Evolutionary conservation across 306 rosid genomes (phyloP), one percentile per base, ranked within the genome.

Genomic region (Oxytropis ochrocephala): DNA sequence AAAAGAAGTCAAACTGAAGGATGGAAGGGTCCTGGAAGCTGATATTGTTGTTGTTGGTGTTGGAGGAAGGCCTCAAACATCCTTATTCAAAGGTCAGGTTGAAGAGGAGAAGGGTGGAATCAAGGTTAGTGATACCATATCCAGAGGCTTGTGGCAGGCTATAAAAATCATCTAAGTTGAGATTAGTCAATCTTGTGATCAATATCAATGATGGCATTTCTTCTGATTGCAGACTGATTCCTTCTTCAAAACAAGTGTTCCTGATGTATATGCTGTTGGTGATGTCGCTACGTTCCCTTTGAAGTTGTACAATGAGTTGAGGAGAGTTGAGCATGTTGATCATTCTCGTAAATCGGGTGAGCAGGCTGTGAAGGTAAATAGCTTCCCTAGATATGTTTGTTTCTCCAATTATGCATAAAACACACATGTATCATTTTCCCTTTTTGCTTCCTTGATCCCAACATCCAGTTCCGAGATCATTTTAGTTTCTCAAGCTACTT

Each of bases 301-400:
- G 85, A 94, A 94, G 80, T 59, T 91, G 78, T 94, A 87, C 78
- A 78, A 79, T 24, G 99, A 94, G 68, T 55, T 81, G 76, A 87
- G 99, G 78, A 84, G 99, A 80, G 97, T 94, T 49, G 99, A 94
- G 78, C 99, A 94, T 17, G 97, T 91, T 12, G 99, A 94, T 70
- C 99, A 94, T 72, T 69, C 99, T 68, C 95, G 99, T 76, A 91
- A 91, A 83, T 94, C 99, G n/a, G 99, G 97, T n/a, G 97, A 91
- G 91, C 97, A 94, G 78, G 91, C 97, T 50, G 99, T 85, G 51
- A 88, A 87, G 96, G 99, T 94, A 70, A 74, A 77, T 9, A 43
- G 11, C 44, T 74, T 64, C 79, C 42, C 30, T 44, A 36, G 1
- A 30, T 30, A 58, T 71, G 46, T 72, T 43, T 1, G 57, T 44